Conservation (phyloP, 2,329 filamentous ascomycete genomes). For the Zarea fungicola region DNA sequence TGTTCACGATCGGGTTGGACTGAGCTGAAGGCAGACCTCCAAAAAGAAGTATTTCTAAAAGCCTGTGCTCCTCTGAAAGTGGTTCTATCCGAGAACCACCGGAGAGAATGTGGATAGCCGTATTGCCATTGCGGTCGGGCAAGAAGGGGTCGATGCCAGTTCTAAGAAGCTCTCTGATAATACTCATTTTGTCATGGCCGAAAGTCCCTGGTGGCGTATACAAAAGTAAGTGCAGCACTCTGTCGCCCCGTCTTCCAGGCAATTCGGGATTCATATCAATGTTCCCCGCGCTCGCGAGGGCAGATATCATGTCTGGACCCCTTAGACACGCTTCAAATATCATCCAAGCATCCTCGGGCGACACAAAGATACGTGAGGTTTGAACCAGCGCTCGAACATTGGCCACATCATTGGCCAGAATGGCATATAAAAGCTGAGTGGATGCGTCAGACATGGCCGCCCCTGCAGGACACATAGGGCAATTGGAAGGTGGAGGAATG, state of each 20-base stretch:
- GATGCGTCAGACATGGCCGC: background rate
- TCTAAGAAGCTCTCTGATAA: background rate
- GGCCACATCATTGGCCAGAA: background rate
- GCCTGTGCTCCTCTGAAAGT: background rate
- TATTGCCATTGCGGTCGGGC: background rate
- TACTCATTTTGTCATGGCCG: background rate
- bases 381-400: background rate
- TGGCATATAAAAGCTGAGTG: background rate
- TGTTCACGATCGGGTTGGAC: background rate
- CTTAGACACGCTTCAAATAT: constrained; percentile 1
- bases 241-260: background rate
- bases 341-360: background rate
- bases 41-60: background rate
- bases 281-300: background rate
- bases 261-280: constrained; percentile 2
- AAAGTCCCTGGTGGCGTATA: background rate
- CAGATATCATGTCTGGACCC: background rate
- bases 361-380: background rate
- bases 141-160: background rate
- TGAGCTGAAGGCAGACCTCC: background rate
- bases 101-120: background rate
- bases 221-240: background rate
- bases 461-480: background rate
- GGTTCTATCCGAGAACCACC: background rate
- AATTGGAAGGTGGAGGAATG: background rate